Base-by-base conservation (phyloP, 2,329 filamentous ascomycete species). In the Fusarium agapanthi region DNA sequence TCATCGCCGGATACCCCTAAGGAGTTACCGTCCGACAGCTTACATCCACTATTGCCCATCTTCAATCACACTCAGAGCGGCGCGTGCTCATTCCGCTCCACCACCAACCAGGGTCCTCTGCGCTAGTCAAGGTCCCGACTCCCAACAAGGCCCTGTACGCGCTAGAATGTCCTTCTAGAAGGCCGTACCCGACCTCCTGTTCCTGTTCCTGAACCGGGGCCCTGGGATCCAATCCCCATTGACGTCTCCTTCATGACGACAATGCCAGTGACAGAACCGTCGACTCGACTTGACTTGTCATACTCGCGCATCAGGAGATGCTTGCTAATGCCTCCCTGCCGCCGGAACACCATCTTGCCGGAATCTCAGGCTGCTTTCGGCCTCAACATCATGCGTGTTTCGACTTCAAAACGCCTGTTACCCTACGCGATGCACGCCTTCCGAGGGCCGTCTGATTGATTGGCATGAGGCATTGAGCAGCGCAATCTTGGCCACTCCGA, bases 141-240 rank as follows among this genome's bases (percentile, higher is more conserved):
- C 75, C 57, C 47, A 50, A 67, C 53, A 58, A 61, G 55, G 70
- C 69, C 74, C 72, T 69, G 73, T 55, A 68, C 66, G 37, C 75
- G 75, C 75, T 77, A 77, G 75, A 77, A 77, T 68, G 71, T 66
- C 65, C 72, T 77, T 77, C 75, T 77, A 77, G 75, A 77, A 77
- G 73, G 65, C 43, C 70, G 61, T 73, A 72, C 67, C 69, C 65
- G 60, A 73, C 75, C 75, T 67, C 62, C 59, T 64, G 62, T 54
- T 58, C 51, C 35, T 65, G 62, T 65, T 75, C 75, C 74, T 76
- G 61, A 58, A 68, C 75, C 71, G 44, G 75, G 74, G 68, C 58
- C 70, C 66, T 74, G 69, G 75, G 63, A 67, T 71, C 62, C 68
- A 68, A 73, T 76, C 73, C 70, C 44, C 47, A 50, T 73, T 67